Conservation (phyloP, 2,329 filamentous ascomycete species). For the Bertia moriformis region DNA sequence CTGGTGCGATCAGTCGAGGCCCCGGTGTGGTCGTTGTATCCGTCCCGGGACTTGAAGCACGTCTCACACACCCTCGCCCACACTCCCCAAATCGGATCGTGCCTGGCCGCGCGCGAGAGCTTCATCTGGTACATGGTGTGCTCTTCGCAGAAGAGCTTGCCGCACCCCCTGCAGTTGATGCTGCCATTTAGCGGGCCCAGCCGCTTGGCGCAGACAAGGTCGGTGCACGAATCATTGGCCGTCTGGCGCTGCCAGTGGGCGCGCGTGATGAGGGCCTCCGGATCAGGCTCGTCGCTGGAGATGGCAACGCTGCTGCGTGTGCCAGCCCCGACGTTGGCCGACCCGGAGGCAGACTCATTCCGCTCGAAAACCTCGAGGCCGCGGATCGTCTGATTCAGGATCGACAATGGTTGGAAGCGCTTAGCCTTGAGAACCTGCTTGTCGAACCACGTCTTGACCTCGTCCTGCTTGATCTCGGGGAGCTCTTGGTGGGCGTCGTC, state of each 20-base stretch:
- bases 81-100: conserved; percentile 77
- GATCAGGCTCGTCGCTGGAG: conserved; percentile 41
- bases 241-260: conserved; percentile 76
- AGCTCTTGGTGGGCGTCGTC: conserved; percentile 85
- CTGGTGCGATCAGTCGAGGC: conserved; percentile 56
- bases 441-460: conserved; percentile 95
- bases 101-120: conserved; percentile 71
- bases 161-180: conserved; percentile 88
- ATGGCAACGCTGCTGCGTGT: conserved; percentile 16
- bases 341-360: conserved; percentile 48
- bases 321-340: conserved; percentile 1
- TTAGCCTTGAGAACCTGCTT: conserved; percentile 87
- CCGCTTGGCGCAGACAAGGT: conserved; percentile 70
- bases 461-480: conserved; percentile 75
- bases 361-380: conserved; percentile 88
- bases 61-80: conserved; percentile 97
- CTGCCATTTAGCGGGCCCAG: conserved; percentile 68
- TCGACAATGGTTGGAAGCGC: conserved; percentile 76
- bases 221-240: conserved; percentile 67
- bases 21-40: conserved; percentile 81
- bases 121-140: conserved; percentile 99
- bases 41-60: conserved; percentile 93
- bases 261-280: conserved; percentile 78
- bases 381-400: conserved; percentile 86
- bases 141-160: conserved; percentile 84